These are phyloP conservation scores for Fusarium gaditjirri DNA, from an alignment of 2,329 filamentous ascomycete genomes.

Conservation along the genomic window DNA sequence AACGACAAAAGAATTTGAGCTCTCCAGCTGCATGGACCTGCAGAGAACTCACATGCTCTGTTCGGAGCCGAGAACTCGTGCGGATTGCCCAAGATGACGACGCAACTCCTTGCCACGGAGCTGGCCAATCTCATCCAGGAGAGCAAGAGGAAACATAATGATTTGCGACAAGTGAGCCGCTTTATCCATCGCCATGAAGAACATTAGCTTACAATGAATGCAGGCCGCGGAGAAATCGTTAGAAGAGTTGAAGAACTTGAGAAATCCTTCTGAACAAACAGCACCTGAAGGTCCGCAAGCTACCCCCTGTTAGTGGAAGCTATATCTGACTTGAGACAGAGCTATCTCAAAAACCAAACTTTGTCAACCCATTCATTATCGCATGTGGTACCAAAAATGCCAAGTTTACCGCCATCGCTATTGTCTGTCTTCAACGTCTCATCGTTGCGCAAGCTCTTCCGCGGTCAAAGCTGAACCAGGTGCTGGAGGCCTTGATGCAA, in stretches of 20 bases:
- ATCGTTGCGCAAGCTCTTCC: conserved; percentile 85
- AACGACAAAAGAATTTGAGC: conserved; percentile 18
- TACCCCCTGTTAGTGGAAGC: conserved; percentile 18
- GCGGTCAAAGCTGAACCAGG: conserved; percentile 81
- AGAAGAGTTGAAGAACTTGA: conserved; percentile 77
- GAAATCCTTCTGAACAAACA: conserved; percentile 50
- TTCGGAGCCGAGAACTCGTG: conserved; percentile 38
- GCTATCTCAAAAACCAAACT: conserved; percentile 81
- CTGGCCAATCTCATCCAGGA: conserved; percentile 92
- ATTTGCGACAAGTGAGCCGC: conserved; percentile 78
- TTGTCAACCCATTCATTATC: conserved; percentile 93
- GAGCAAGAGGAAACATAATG: conserved; percentile 93
- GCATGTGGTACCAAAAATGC: conserved; percentile 91
- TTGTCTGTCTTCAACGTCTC: conserved; percentile 88
- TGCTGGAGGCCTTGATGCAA: conserved; percentile 87
- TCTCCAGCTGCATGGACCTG: conserved; percentile 44
- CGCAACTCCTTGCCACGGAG: conserved; percentile 88
- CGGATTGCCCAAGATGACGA: conserved; percentile 75
- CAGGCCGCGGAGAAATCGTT: conserved; percentile 94
- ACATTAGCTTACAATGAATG: neutral
- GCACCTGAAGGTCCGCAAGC: conserved; percentile 51
- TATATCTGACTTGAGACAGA: conserved; percentile 63
- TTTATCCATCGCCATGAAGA: neutral
- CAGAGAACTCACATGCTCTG: conserved; percentile 36
- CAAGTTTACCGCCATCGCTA: conserved; percentile 88